Percentiles rank a stretch among this genome's conserved stretches.
These are phyloP conservation scores for Trichoderma asperelloides DNA, from an alignment of 495 filamentous ascomycete genomes.

Conservation along the genomic window DNA sequence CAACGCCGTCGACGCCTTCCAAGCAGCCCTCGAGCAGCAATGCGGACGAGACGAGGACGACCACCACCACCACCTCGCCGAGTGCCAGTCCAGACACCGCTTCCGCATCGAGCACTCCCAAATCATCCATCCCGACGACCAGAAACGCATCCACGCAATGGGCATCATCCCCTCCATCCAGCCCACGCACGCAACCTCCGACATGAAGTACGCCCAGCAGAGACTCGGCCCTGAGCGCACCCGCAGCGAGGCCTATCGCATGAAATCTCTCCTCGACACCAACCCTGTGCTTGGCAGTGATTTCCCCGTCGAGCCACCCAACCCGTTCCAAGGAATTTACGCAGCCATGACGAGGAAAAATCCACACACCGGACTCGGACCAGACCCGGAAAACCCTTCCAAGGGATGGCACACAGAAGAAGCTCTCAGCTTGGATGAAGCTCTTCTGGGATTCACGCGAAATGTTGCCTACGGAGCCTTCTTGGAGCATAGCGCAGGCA, in stretches of 20 bases:
- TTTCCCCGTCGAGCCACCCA: conserved; percentile 57
- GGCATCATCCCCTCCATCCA: conserved; percentile 60
- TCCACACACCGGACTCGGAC: conserved; percentile 40
- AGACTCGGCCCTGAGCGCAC: conserved; percentile 46
- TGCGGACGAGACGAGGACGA: conserved; percentile 27
- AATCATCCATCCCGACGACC: conserved; percentile 54
- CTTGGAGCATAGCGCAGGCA: conserved; percentile 42
- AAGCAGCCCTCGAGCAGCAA: conserved; percentile 31
- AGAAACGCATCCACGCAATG: conserved; percentile 38
- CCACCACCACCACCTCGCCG: conserved; percentile 8
- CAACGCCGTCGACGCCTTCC: conserved; percentile 46
- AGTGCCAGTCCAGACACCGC: conserved; percentile 39
- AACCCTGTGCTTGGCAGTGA: conserved; percentile 49
- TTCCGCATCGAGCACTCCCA: conserved; percentile 60
- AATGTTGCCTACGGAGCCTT: conserved; percentile 38
- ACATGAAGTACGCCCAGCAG: conserved; percentile 48
- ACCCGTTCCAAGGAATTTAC: conserved; percentile 52
- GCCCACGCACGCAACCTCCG: conserved; percentile 58
- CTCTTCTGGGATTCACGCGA: conserved; percentile 47
- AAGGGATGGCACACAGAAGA: conserved; percentile 48
- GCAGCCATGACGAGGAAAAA: conserved; percentile 48
- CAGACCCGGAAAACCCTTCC: conserved; percentile 28
- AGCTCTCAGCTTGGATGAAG: conserved; percentile 41
- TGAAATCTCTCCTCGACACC: conserved; percentile 40
- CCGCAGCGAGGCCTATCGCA: conserved; percentile 44